Evolutionary conservation across 768 basidiomycete species (phyloP), one percentile per base, ranked within the genome.

Genomic region (Lactarius sp.): DNA sequence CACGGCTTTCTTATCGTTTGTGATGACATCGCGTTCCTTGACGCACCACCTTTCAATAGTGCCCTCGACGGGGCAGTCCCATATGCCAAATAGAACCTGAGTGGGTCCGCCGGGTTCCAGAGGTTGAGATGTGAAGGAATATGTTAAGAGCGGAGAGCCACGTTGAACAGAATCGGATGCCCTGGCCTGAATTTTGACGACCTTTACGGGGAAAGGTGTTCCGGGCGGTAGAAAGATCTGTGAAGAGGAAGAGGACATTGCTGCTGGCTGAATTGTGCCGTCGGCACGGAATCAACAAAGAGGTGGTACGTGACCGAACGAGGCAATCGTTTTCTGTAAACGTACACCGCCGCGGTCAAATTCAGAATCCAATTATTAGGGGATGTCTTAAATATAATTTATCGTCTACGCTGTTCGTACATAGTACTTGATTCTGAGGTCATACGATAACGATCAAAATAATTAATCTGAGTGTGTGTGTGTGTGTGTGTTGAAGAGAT

Each of bases 51-150:
- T 73, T 47, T 83, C 79, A 42, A 98, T 72, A 9, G 81, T 80
- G 60, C 96, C 96, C 68, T 94, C 90, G 22, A 97, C 79, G 37
- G 90, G 81, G 58, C 85, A 84, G 73, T 98, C 95, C 94, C 94
- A 98, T 42, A 88, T 90, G 62, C 92, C 92, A 72, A 92, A 91
- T 64, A 90, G 83, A 61, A 83, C 81, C 73, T 90, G 88, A 53
- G 82, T 79, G 67, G 75, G 75, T 54, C 78, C 73, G 56, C 78
- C 79, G 61, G 80, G 77, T 13, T 73, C 69, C 58, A 77, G 65
- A 50, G 83, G 71, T 62, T 79, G 73, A 73, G 90, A 79, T 50
- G 83, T 80, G 76, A 90, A 95, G 6, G 90, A 89, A 72, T 94
- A 94, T 73, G 85, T 90, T 69, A 98, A 80, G 39, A 98, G 82